Evolutionary conservation across 202 grass and related monocot genomes (phyloP), one percentile per base, ranked within the genome.

Genomic region (Digitaria exilis): DNA sequence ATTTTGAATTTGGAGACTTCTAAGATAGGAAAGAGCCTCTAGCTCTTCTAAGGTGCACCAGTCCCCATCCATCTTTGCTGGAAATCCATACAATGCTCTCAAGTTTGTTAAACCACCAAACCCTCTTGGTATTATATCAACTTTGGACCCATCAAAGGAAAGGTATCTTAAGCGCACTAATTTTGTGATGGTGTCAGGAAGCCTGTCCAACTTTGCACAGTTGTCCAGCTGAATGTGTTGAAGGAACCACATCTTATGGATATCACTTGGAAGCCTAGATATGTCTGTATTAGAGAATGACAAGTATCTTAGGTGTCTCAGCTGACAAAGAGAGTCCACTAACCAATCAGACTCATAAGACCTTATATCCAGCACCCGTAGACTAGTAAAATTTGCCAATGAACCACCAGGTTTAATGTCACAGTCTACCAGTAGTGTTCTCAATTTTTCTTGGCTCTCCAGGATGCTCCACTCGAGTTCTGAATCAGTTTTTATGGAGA

Each of bases 271-370:
- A n/a, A 89, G 17, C 9, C 18, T 45, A 65, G 50, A 84, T 51
- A 89, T 62, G n/a, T 80, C 28, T n/a, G 87, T 85, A 1, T 16
- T 5, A 37, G 11, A 4, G 9, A 80, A 31, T 1, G 11, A 5
- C n/a, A 89, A 46, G 24, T 58, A 89, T 69, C 87, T 82, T 28
- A 89, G 77, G 56, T 89, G 83, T 50, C 49, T 60, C 69, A 89
- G 35, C 24, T 70, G 43, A 57, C 71, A 73, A 4, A 89, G n/a
- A 6, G 76, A 81, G 28, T 42, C 12, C 17, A 82, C 2, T 28
- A 85, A 16, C 34, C 0, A 2, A 28, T 19, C 3, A 22, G 50
- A 12, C 4, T 55, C 46, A 1, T n/a, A 56, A 28, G 1, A 0
- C 0, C 10, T 12, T 9, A 89, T 9, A 39, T 65, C 10, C 9